Evolutionary conservation across 441 rosid genomes (phyloP).

Genomic region (Aquilaria agallochum): DNA sequence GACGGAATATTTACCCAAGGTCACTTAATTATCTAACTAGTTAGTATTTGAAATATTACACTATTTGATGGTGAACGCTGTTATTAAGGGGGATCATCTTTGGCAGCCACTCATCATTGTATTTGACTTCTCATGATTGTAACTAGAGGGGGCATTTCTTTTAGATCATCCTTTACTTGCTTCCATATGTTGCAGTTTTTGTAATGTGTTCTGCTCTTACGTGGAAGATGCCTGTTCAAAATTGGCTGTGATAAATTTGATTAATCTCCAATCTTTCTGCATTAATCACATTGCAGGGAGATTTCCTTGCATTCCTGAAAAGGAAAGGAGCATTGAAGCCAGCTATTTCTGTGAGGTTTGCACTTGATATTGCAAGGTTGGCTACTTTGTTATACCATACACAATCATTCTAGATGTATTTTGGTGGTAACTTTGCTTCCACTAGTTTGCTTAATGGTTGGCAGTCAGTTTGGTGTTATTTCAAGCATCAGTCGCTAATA

Average conservation of each 20-base stretch:
- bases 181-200: not conserved
- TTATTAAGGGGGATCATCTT: not conserved
- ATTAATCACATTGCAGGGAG: slow-evolving; percentile 56
- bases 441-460: too few relatives aligned
- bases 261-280: not conserved
- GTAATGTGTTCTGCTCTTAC: not conserved
- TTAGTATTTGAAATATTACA: not conserved
- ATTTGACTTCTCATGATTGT: too few relatives aligned
- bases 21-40: slow-evolving; percentile 14
- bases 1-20: slow-evolving; percentile 89
- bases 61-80: not conserved
- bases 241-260: not conserved
- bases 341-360: slow-evolving; percentile 55
- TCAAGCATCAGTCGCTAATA: too few relatives aligned
- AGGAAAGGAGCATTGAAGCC: slow-evolving; percentile 57
- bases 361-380: slow-evolving; percentile 96
- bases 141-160: not conserved
- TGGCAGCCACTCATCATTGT: not conserved
- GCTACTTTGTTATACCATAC: slow-evolving; percentile 1
- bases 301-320: slow-evolving; percentile 56
- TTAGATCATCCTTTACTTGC: not conserved
- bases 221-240: not conserved
- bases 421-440: too few relatives aligned
- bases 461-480: too few relatives aligned
- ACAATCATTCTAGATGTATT: too few relatives aligned